Percentiles rank a stretch among this genome's conserved stretches.
These are phyloP conservation scores for Epichloe sylvatica DNA, from an alignment of 2,329 filamentous ascomycete species.

Conservation along the genomic window DNA sequence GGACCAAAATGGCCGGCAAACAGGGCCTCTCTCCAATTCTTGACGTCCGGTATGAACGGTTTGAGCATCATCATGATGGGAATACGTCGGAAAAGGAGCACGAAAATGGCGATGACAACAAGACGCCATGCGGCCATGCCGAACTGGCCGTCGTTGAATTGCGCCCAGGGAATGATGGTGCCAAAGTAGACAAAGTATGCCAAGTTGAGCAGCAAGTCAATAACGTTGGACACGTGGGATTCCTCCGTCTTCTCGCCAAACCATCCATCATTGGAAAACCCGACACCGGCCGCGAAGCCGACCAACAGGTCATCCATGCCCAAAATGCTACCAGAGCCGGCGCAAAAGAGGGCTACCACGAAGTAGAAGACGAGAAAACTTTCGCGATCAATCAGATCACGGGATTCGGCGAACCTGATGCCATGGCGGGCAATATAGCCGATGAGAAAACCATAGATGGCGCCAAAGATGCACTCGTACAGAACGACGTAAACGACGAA, in stretches of 20 bases:
- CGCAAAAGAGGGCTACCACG: conserved; percentile 86
- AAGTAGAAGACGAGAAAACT: conserved; percentile 99
- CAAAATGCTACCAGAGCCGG: conserved; percentile 79
- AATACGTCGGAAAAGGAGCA: conserved; percentile 90
- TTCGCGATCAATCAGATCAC: conserved; percentile 81
- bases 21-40: conserved; percentile 92
- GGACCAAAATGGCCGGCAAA: conserved; percentile 97
- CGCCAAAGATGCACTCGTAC: conserved; percentile 92
- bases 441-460: conserved; percentile 71
- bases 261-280: conserved; percentile 98
- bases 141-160: conserved; percentile 63
- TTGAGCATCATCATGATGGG: conserved; percentile 88
- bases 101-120: conserved; percentile 83
- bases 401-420: conserved; percentile 75
- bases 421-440: conserved; percentile 84
- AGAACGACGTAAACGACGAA: conserved; percentile 84
- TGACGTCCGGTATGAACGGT: conserved; percentile 87
- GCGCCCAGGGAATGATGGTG: conserved; percentile 90
- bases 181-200: conserved; percentile 97
- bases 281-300: conserved; percentile 90
- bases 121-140: conserved; percentile 79
- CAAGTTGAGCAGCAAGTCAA: conserved; percentile 92
- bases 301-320: conserved; percentile 90
- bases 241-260: conserved; percentile 97
- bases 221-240: conserved; percentile 97